Base-by-base conservation (phyloP, 1,284 basidiomycete genomes). In the Jaminaea rosea region DNA sequence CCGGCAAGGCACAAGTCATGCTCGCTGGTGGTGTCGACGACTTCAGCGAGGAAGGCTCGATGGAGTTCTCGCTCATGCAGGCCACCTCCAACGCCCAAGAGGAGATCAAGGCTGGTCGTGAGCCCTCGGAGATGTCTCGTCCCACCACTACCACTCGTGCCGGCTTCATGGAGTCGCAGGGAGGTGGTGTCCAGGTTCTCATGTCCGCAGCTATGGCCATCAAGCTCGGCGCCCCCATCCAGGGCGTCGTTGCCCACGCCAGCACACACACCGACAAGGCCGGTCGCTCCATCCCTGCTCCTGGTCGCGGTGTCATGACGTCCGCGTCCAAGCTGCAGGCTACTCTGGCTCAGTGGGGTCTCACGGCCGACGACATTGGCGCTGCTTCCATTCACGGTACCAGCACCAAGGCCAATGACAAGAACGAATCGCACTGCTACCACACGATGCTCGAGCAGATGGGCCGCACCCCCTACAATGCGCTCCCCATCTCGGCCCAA, bases 1-100 rank as follows among this genome's bases (percentile, higher is more conserved):
- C 86, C 4, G 88, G 92, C 66, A 98, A 98, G 76, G 93, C 93
- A 46, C 97, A 97, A 79, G 84, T 98, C 73, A 98, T 98, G 94
- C 85, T 98, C 59, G 87, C 93, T 39, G 94, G 94, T 77, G 94
- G 93, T 54, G 96, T 91, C 78, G 94, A 98, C 72, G 94, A 98
- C 76, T 83, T 97, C 73, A 87, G 86, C 64, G 94, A 98, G 77
- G 92, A 96, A 76, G 92, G 91, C 21, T 93, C 91, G 17, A 93
- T 83, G 76, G 91, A 96, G 77, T 76, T 76, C 76, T 93, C 91
- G 52, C 97, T 97, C 80, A 98, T 98, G 94, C 94, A 96, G 78
- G 94, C 94, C 5, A 98, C 94, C 6, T 91, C 87, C 76, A 96
- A 93, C 72, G 86, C 91, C 4, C 88, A 92, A 75, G 88, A 88